Evolutionary conservation across 441 rosid genomes (phyloP).

Genomic region (Dalechampia spathulata): DNA sequence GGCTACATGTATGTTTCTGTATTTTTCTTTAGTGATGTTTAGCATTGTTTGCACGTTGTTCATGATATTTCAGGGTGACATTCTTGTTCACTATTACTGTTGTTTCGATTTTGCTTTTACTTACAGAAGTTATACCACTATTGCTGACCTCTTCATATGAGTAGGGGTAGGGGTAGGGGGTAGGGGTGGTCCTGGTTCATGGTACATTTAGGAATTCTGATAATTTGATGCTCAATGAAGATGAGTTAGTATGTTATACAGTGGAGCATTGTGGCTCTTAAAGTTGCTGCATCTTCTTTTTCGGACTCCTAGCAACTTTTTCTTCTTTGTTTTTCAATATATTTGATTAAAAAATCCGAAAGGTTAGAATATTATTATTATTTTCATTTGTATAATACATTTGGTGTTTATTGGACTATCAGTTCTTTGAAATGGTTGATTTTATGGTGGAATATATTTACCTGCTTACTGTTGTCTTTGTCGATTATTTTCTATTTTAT

Average conservation of each 20-base stretch:
- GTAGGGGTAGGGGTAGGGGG: too few relatives aligned
- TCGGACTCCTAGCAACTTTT: too few relatives aligned
- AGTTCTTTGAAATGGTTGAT: too few relatives aligned
- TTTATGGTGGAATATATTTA: too few relatives aligned
- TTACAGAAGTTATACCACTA: constrained; percentile 30
- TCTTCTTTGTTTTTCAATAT: too few relatives aligned
- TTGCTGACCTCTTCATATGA: constrained; percentile 32
- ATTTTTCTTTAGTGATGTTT: constrained; percentile 29
- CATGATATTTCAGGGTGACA: constrained; percentile 30
- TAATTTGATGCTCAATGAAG: constrained; percentile 24
- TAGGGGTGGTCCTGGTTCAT: constrained; percentile 32
- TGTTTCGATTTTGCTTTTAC: constrained; percentile 17
- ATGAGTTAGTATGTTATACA: constrained; percentile 17
- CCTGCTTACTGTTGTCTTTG: too few relatives aligned
- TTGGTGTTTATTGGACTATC: too few relatives aligned
- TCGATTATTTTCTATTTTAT: too few relatives aligned
- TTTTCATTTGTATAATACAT: too few relatives aligned
- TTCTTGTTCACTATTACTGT: constrained; percentile 29
- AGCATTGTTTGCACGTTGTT: constrained; percentile 29
- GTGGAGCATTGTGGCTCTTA: constrained; percentile 7
- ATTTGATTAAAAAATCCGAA: too few relatives aligned
- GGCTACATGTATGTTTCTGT: constrained; percentile 38
- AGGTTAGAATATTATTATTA: too few relatives aligned
- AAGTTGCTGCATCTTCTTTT: constrained; percentile 19
- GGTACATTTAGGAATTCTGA: constrained; percentile 32